Evolutionary conservation across 2,329 filamentous ascomycete genomes (phyloP).

Genomic region (Corinectria fuckeliana): DNA sequence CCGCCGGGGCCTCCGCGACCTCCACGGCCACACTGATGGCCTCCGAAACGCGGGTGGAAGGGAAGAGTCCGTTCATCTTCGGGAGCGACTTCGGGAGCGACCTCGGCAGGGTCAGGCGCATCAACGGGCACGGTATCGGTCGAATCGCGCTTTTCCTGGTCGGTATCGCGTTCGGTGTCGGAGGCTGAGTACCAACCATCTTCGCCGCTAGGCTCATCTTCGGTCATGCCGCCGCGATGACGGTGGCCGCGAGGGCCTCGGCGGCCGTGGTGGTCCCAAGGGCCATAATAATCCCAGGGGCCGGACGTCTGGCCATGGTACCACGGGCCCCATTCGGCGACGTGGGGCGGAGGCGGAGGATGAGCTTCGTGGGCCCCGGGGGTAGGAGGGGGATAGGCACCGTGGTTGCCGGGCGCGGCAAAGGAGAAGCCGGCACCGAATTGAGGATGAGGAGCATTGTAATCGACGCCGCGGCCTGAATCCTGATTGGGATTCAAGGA

Average conservation of each 20-base stretch:
- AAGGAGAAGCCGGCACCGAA: slow-evolving; percentile 46
- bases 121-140: slow-evolving; percentile 43
- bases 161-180: slow-evolving; percentile 33
- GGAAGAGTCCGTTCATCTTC: slow-evolving; percentile 37
- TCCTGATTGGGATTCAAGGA: slow-evolving; percentile 40
- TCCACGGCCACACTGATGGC: slow-evolving; percentile 27
- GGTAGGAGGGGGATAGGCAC: not conserved
- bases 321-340: slow-evolving; percentile 37
- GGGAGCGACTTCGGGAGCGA: slow-evolving; percentile 41
- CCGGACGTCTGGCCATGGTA: slow-evolving; percentile 26
- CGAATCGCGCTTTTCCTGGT: slow-evolving; percentile 44
- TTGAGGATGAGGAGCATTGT: slow-evolving; percentile 36
- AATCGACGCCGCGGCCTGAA: slow-evolving; percentile 48
- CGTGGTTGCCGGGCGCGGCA: slow-evolving; percentile 25
- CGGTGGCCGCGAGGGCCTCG: slow-evolving; percentile 29
- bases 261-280: slow-evolving; percentile 31
- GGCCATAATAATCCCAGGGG: slow-evolving; percentile 19
- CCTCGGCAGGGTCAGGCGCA: slow-evolving; percentile 43
- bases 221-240: slow-evolving; percentile 33
- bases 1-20: slow-evolving; percentile 28
- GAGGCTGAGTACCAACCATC: slow-evolving; percentile 19
- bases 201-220: slow-evolving; percentile 28
- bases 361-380: slow-evolving; percentile 22
- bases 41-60: slow-evolving; percentile 27
- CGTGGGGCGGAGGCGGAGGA: slow-evolving; percentile 31